A percentile compares a stretch with the other conserved stretches of the same genome.
phyloP scores from a whole-genome alignment of 495 filamentous ascomycete species.

The Bacidia gigantensis region DNA sequence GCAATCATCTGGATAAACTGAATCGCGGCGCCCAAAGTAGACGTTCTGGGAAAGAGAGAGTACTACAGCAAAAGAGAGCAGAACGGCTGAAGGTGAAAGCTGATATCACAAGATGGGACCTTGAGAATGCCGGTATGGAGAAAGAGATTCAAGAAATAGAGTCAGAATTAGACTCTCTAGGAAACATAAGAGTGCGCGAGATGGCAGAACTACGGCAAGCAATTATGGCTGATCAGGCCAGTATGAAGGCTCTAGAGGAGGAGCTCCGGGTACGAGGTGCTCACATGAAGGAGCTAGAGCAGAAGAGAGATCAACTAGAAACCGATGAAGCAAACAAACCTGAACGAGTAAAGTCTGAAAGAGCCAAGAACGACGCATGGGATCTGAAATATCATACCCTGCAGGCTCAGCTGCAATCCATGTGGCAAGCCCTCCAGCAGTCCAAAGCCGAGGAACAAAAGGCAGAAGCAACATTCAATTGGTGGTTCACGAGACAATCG shows the following conservation, averaged over 20 bases:
- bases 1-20: constrained; percentile 61
- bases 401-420: constrained; percentile 37
- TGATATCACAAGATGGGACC: constrained; percentile 45
- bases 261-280: constrained; percentile 46
- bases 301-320: constrained; percentile 44
- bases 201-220: constrained; percentile 37
- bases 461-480: constrained; percentile 37
- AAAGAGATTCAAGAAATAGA: constrained; percentile 33
- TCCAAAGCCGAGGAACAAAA: constrained; percentile 37
- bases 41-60: constrained; percentile 60
- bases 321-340: constrained; percentile 37
- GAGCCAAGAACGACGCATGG: constrained; percentile 45
- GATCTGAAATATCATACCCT: constrained; percentile 33
- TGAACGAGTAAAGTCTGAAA: constrained; percentile 33
- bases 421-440: constrained; percentile 35
- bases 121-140: constrained; percentile 37
- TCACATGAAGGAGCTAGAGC: constrained; percentile 49
- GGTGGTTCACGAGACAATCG: constrained; percentile 33
- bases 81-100: constrained; percentile 48
- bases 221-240: constrained; percentile 36
- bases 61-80: constrained; percentile 47
- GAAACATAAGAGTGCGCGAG: constrained; percentile 26
- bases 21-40: constrained; percentile 75
- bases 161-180: constrained; percentile 31
- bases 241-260: constrained; percentile 46